phyloP scores from a whole-genome alignment of 163 green algal genomes.

The Prototheca cutis region DNA sequence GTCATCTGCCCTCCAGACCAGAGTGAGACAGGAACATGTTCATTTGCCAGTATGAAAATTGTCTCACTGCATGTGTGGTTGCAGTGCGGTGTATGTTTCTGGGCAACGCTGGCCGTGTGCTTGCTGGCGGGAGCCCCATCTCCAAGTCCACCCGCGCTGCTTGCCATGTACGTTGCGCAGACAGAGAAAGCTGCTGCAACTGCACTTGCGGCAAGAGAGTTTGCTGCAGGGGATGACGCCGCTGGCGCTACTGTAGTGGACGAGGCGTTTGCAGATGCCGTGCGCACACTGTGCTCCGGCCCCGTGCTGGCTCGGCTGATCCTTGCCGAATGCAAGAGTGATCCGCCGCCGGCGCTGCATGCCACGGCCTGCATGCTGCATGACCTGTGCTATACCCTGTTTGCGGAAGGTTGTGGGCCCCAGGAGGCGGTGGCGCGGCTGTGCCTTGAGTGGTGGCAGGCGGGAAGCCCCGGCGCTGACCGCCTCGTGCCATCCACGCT shows the following conservation, averaged over 20 bases:
- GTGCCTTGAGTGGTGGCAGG: conserved; percentile 57
- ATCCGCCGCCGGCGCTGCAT: conserved; percentile 20
- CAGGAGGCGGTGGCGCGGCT: conserved; percentile 55
- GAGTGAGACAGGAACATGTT: too few species aligned
- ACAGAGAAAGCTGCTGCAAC: background rate
- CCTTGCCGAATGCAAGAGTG: background rate
- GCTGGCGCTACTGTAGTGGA: too few species aligned
- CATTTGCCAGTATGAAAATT: too few species aligned
- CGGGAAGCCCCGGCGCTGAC: conserved; percentile 33
- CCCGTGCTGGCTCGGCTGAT: conserved; percentile 3
- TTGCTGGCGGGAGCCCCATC: too few species aligned
- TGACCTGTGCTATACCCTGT: conserved; percentile 35
- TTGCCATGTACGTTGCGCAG: too few species aligned
- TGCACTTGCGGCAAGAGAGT: background rate
- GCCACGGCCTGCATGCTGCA: conserved; percentile 35
- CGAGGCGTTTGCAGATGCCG: too few species aligned
- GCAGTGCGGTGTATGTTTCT: too few species aligned
- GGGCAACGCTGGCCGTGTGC: too few species aligned
- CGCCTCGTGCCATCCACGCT: conserved; percentile 52
- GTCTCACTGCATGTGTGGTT: too few species aligned
- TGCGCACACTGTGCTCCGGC: background rate
- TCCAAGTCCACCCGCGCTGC: too few species aligned
- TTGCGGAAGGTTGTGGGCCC: conserved; percentile 29
- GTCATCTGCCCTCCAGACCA: too few species aligned
- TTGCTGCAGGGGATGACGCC: too few species aligned